phyloP scores from a whole-genome alignment of 2,329 filamentous ascomycete genomes.

The Fusarium temperatum region DNA sequence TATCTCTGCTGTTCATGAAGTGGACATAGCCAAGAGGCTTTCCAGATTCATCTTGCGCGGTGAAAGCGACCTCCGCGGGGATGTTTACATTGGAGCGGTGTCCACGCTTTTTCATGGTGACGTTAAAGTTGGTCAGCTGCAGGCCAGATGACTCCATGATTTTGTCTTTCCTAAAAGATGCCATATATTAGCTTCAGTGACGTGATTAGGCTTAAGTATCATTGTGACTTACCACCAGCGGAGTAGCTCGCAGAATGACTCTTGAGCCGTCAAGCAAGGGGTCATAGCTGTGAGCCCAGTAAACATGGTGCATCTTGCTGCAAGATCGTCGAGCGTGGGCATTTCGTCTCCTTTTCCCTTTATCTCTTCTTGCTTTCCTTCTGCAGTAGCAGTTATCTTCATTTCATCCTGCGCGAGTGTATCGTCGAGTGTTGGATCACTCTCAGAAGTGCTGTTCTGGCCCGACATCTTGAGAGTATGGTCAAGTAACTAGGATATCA shows the following conservation, averaged over 20 bases:
- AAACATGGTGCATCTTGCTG: not conserved
- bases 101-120: conserved; percentile 30
- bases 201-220: not conserved
- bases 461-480: not conserved
- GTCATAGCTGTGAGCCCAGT: not conserved
- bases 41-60: conserved; percentile 7
- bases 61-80: conserved; percentile 43
- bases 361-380: not conserved
- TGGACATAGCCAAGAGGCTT: conserved; percentile 46
- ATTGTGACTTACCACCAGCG: conserved; percentile 44
- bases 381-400: not conserved
- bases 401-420: not conserved
- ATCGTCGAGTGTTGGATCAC: not conserved
- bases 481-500: not conserved
- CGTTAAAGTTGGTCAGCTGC: conserved; percentile 31
- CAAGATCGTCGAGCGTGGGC: not conserved
- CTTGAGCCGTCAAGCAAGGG: conserved; percentile 19
- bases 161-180: conserved; percentile 39
- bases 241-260: conserved; percentile 47
- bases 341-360: not conserved
- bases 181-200: not conserved
- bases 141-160: conserved; percentile 41
- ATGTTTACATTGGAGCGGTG: not conserved
- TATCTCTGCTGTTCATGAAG: conserved; percentile 20
- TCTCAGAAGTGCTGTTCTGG: not conserved